Evolutionary conservation across 2,329 filamentous ascomycete species (phyloP).

Genomic region (Aureobasidium sp.): DNA sequence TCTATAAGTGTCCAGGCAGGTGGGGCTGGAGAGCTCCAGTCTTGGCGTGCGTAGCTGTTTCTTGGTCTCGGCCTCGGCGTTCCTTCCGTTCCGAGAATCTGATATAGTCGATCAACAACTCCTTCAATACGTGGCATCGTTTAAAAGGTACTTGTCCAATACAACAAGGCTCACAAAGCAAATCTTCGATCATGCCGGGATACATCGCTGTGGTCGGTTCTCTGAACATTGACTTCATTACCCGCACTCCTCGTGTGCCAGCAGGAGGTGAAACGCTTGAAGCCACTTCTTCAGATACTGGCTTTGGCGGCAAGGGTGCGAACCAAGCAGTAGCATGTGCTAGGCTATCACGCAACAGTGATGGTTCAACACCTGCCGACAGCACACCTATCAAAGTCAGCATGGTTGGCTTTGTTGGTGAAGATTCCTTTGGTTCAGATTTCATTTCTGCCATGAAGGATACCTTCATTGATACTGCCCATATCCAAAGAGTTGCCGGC

Average conservation of each 20-base stretch:
- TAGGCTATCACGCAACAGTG: constrained; percentile 49
- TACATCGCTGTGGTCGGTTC: constrained; percentile 80
- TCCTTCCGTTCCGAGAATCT: background rate
- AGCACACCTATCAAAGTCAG: constrained; percentile 35
- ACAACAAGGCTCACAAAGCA: background rate
- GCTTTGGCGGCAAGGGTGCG: constrained; percentile 86
- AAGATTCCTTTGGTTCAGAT: constrained; percentile 36
- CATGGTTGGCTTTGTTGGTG: constrained; percentile 45
- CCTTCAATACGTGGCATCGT: background rate
- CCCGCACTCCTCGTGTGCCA: constrained; percentile 77
- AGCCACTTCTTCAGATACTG: constrained; percentile 67
- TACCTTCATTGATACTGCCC: constrained; percentile 38
- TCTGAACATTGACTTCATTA: constrained; percentile 89
- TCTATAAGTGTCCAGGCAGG: background rate
- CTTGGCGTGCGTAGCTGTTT: constrained; percentile 9
- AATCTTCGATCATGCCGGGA: background rate
- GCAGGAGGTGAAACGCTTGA: constrained; percentile 81
- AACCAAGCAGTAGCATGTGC: constrained; percentile 91
- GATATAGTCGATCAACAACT: background rate
- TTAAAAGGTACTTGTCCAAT: background rate
- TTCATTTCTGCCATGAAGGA: constrained; percentile 36
- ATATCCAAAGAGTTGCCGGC: constrained; percentile 34
- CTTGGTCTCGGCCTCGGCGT: constrained; percentile 8
- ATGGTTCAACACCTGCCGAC: constrained; percentile 13
- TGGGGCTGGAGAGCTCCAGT: background rate